Base-by-base conservation (phyloP, 2,329 filamentous ascomycete species). In the Penicillium sp. region DNA sequence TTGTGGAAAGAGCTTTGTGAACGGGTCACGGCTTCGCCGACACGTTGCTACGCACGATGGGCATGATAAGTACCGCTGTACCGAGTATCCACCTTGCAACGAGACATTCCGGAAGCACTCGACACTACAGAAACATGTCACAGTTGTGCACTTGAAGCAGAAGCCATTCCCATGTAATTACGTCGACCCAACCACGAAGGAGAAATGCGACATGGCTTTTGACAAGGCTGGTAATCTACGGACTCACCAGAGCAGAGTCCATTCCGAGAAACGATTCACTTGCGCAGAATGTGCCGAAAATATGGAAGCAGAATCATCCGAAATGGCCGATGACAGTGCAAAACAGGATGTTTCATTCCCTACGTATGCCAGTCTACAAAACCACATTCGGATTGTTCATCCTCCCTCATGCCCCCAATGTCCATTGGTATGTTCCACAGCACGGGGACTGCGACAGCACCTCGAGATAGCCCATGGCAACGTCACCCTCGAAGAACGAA, bases 71-170 rank as follows among this genome's bases (percentile, higher is more conserved):
- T 92, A 88, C 68, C 81, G 84, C 56, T 96, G 92, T 69, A 85
- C 82, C 23, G 87, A 85, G 34, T 87, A 85, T 64, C 81, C 83
- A 2, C 84, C 83, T 0, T 96, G 92, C 75, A 82, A 84, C 19
- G 84, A 91, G 75, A 86, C 85, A 21, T 97, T 97, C 73, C 85
- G 93, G 60, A 97, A 96, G 75, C 88, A 91, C 70, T 87, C 91
- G 63, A 95, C 92, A 0, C 81, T 97, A 16, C 86, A 92, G 70
- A 87, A 89, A 50, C 93, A 97, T 71, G 84, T 96, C 61, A 85
- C 87, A 53, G 84, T 85, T 10, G 87, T 87, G 13, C 93, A 97
- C 72, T 77, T 93, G 39, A 80, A 87, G 29, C 75, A 88, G 58
- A 85, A 87, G 45, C 86, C 90, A 0, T 96, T 87, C 67, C 80